Conservation (phyloP, 768 basidiomycete species). For the Kwoniella sp. region DNA sequence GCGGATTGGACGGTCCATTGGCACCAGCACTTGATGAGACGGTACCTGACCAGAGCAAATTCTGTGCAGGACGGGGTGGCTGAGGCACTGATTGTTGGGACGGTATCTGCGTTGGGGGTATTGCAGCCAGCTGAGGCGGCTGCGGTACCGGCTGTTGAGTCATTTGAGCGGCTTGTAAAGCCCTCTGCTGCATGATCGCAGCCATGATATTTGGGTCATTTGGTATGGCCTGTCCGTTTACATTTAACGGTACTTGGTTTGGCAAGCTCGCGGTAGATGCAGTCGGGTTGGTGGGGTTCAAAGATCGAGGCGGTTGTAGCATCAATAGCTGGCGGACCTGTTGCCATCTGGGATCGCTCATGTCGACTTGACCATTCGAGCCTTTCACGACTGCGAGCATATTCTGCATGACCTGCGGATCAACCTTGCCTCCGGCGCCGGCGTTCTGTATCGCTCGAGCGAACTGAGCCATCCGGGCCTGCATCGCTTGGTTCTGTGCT, state of each 20-base stretch:
- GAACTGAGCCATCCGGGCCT: constrained; percentile 12
- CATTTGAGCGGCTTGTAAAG: constrained; percentile 10
- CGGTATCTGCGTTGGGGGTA: not conserved
- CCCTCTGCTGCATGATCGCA: constrained; percentile 13
- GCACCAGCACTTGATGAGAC: constrained; percentile 7
- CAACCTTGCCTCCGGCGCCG: constrained; percentile 5
- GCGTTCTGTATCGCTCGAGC: constrained; percentile 11
- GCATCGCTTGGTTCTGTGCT: constrained; percentile 17
- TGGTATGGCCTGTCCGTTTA: not conserved
- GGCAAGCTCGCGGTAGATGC: not conserved
- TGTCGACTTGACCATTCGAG: constrained; percentile 10
- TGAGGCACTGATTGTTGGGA: not conserved
- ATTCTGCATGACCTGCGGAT: constrained; percentile 20
- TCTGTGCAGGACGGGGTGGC: not conserved
- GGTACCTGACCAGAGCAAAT: constrained; percentile 13
- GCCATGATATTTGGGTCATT: constrained; percentile 14
- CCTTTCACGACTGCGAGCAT: constrained; percentile 23
- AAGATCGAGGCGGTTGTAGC: constrained; percentile 12
- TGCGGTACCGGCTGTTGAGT: constrained; percentile 1
- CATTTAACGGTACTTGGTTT: not conserved
- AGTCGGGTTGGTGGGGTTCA: not conserved
- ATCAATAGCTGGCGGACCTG: constrained; percentile 12
- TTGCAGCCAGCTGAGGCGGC: not conserved
- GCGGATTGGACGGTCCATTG: not conserved
- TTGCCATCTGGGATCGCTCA: constrained; percentile 22